These are phyloP conservation scores for Medicago lupulina DNA, from an alignment of 306 rosid species.

Conservation along the genomic window DNA sequence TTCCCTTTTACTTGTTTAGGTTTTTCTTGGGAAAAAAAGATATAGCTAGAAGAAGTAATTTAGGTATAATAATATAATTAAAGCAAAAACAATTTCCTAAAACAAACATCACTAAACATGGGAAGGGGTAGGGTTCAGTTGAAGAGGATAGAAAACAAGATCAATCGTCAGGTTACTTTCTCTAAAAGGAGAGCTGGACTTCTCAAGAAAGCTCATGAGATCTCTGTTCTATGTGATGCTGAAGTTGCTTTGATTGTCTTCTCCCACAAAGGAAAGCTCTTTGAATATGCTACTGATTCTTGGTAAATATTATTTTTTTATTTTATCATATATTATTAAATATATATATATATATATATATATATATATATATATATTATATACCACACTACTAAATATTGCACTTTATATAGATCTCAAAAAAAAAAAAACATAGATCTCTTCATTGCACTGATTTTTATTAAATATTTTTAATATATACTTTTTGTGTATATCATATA, in stretches of 20 bases:
- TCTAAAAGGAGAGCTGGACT: conserved; percentile 92
- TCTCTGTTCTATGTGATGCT: conserved; percentile 97
- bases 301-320: conserved; percentile 46
- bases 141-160: conserved; percentile 94
- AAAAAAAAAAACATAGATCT: too few species aligned
- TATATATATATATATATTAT: too few species aligned
- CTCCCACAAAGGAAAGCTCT: conserved; percentile 95
- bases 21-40: conserved; percentile 37
- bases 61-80: conserved; percentile 9
- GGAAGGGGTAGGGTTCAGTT: conserved; percentile 98
- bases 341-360: not conserved
- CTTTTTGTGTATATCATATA: not conserved
- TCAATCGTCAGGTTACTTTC: conserved; percentile 92
- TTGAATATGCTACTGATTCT: conserved; percentile 86
- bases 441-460: not conserved
- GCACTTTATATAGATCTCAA: not conserved
- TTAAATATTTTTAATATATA: not conserved
- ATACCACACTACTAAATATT: too few species aligned
- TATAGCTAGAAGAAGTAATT: conserved; percentile 25
- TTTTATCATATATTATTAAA: not conserved
- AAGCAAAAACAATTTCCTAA: conserved; percentile 7
- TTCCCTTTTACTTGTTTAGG: conserved; percentile 50
- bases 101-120: conserved; percentile 30
- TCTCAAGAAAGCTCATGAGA: conserved; percentile 93
- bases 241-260: conserved; percentile 93